Base-by-base conservation (phyloP, 257 asterid genomes). In the Fraxinus excelsior region DNA sequence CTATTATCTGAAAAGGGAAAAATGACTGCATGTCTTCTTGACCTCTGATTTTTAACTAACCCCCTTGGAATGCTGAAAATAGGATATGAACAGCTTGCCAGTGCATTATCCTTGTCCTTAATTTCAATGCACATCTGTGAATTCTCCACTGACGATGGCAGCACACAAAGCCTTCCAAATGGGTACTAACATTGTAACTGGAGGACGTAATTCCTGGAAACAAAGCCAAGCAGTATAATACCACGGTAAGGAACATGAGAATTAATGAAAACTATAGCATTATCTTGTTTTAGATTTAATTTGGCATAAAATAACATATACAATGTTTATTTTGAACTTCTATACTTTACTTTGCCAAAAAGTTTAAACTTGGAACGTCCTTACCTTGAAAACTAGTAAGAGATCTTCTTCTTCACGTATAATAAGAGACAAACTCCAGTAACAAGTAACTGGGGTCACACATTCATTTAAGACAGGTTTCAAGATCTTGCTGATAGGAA, bases 381-480 rank as follows among this genome's bases (percentile, higher is more conserved):
- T 83, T 80, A 94, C 98, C 98, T 93, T 91, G 86, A 95, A 88
- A 74, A 90, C 98, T 12, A 83, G 86, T 83, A 88, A 71, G 67
- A 95, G 92, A 74, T 95, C 88, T 49, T 90, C 93, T 81, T 91
- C 96, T 37, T 88, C 96, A 49, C 83, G 88, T 66, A 90, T 58
- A 77, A 90, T 87, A 74, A 95, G 86, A 70, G 96, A 87, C 38
- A 95, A 88, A 79, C 91, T 90, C 99, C 99, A 95, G 85, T 89
- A 93, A 90, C 98, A 95, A 82, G 99, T 91, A 68, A 92, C 92
- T n/a, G 99, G 99, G 32, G 97, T 95, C 85, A 95, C 91, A 67
- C 97, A 92, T 90, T 93, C 99, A 81, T 84, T 88, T 82, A 92
- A 75, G 73, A 95, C 96, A n/a, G 99, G 93, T 81, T 91, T 90